Base-by-base conservation (phyloP, 257 asterid species). In the Solanum dulcamara region DNA sequence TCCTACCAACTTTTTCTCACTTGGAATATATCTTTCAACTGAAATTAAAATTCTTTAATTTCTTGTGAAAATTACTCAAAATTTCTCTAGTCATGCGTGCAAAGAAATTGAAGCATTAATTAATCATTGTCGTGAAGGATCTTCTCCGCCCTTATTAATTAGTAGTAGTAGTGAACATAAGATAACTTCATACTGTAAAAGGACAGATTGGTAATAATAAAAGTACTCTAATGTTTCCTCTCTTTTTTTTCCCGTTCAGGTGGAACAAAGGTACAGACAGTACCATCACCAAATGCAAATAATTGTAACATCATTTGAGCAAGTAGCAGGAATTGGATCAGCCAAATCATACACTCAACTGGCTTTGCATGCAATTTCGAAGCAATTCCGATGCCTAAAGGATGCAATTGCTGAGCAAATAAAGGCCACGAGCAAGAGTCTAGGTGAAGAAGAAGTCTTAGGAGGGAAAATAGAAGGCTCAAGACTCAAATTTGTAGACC, bases 281-380 rank as follows among this genome's bases (percentile, higher is more conserved):
- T 93, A 94, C 88, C 91, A 92, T 51, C 90, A 92, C 37, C 93
- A 93, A 57, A 94, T 93, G 95, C 96, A 93, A 64, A 88, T 91
- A 24, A 87, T 92, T 1, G 90, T 92, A 15, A 77, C 90, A 18
- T 86, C 93, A 18, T 93, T 94, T 42, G 94, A 94, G 89, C 91
- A 92, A 72, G 93, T 89, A 37, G 94, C 98, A 11, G 97, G 98
- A 46, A 75, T 53, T 6, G 93, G 97, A 1, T 90, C 98, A 2
- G 94, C 96, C 7, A 88, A 75, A 84, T 86, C 93, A 13, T 94
- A 93, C 90, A 93, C 98, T 10, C 92, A 89, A 5, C 88, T 92
- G 6, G 96, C 96, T 24, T 86, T 90, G 24, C 88, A 91, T 32
- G 92, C 96, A 11, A 93, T 94, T 48, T 88, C 93, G 37, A 94